Evolutionary conservation across 1,284 basidiomycete species (phyloP), one percentile per base, ranked within the genome.

Genomic region (Malassezia sp.): DNA sequence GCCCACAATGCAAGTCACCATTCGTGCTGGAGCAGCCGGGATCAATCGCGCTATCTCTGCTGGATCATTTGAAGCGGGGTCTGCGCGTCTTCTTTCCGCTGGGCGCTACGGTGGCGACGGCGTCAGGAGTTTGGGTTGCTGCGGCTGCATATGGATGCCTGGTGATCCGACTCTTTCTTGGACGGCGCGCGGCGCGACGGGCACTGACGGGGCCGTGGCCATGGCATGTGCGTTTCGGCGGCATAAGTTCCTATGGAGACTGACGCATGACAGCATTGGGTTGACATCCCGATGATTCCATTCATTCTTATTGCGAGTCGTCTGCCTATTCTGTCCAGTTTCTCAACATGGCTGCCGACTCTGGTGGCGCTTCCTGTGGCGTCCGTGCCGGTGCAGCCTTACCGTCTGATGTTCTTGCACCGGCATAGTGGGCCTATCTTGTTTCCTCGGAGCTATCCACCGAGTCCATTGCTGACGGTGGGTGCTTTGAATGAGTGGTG

Each of bases 211-310:
- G 20, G 9, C 37, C 35, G 9, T 50, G 48, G 48, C 48, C 48
- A 5, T 50, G 37, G 48, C 48, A 50, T 34, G 44, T 45, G 29
- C n/a, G 44, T 45, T 11, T 30, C 18, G 12, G 3, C 28, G 8
- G 2, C 21, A 8, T 31, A n/a, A n/a, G n/a, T n/a, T n/a, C n/a
- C n/a, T n/a, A 21, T 21, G 5, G 23, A 28, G 10, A 14, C 44
- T 45, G 15, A 45, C 44, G 4, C 20, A 55, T n/a, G 53, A 56
- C 58, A 63, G 42, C 63, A 49, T 38, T 67, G 62, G 58, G 22
- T 67, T 36, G 61, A 68, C 26, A 59, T 68, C 18, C 65, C 65
- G 18, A 38, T 67, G 33, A 61, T 68, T 20, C 65, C 65, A 1
- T 57, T 68, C 20, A 57, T 57, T n/a, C 53, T 68, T 5, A 49